phyloP scores from a whole-genome alignment of 495 filamentous ascomycete species.

The Neurospora sublineolata region DNA sequence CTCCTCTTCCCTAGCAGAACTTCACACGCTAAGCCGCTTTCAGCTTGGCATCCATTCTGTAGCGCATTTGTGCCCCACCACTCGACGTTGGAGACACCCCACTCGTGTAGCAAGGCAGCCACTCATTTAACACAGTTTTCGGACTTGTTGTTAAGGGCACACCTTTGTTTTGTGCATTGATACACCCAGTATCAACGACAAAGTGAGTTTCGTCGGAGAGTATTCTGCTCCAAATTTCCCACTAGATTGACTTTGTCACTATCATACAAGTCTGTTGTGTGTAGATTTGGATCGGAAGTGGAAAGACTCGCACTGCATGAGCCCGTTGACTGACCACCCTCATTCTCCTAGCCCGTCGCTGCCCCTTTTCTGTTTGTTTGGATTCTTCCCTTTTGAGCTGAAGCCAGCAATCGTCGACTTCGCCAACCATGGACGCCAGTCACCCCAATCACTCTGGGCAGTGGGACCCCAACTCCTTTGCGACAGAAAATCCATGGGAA shows the following conservation, averaged over 20 bases:
- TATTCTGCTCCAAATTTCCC: background rate
- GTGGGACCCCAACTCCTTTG: conserved; percentile 17
- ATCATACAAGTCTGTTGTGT: background rate
- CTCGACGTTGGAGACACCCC: background rate
- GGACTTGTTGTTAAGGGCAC: background rate
- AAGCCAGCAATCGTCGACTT: background rate
- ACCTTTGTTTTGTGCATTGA: background rate
- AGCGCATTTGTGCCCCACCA: background rate
- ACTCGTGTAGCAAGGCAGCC: background rate
- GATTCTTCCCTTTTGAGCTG: background rate
- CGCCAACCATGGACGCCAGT: conserved; percentile 14
- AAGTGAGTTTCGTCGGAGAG: background rate
- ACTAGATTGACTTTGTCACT: background rate
- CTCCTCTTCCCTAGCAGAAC: background rate
- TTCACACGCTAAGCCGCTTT: background rate
- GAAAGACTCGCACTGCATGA: background rate
- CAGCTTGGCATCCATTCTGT: background rate
- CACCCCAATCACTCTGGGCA: conserved; percentile 11
- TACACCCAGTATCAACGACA: background rate
- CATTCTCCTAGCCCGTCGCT: background rate
- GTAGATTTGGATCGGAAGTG: background rate
- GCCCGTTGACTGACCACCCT: background rate
- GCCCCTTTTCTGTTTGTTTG: background rate
- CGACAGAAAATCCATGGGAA: conserved; percentile 10
- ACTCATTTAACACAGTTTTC: background rate